Evolutionary conservation across 2,329 filamentous ascomycete species (phyloP), one percentile per base, ranked within the genome.

Genomic region (Sarocladium kiliense): DNA sequence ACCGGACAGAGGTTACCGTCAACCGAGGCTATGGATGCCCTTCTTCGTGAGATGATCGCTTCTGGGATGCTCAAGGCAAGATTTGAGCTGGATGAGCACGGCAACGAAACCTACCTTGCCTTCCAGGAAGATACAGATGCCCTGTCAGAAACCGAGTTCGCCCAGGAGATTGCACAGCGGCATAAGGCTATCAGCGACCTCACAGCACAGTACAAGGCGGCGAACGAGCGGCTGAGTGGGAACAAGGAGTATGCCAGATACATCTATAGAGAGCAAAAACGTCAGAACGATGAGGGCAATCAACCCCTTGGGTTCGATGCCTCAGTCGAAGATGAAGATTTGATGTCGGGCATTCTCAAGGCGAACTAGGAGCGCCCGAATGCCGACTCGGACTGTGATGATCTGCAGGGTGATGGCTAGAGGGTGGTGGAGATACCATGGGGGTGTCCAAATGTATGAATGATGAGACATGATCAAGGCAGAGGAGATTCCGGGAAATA

Each of bases 321-420:
- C 12, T 70, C 75, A 51, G 69, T 82, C 36, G 80, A 83, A 55
- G 81, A 85, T n/a, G 81, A 85, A 64, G 81, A 85, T 59, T 65
- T 85, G 23, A 85, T 85, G 81, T 76, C 74, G 12, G 80, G 74
- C 18, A 65, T 73, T 18, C 39, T 67, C 54, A 59, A 36, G 47
- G 47, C 47, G 16, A 34, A 7, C 11, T 51, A 51, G 27, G 18
- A 36, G 16, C 61, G 27, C 59, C 61, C 49, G 55, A 54, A 9
- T 32, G 59, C 55, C 50, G 18, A 5, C 6, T 45, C 9, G n/a
- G n/a, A n/a, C n/a, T n/a, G n/a, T n/a, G n/a, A n/a, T n/a, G n/a
- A n/a, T n/a, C n/a, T n/a, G n/a, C n/a, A n/a, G n/a, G n/a, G n/a
- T n/a, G n/a, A n/a, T n/a, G n/a, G n/a, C n/a, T n/a, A n/a, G n/a